Evolutionary conservation across 2,329 filamentous ascomycete genomes (phyloP).

Genomic region (Xenoacremonium recifei): DNA sequence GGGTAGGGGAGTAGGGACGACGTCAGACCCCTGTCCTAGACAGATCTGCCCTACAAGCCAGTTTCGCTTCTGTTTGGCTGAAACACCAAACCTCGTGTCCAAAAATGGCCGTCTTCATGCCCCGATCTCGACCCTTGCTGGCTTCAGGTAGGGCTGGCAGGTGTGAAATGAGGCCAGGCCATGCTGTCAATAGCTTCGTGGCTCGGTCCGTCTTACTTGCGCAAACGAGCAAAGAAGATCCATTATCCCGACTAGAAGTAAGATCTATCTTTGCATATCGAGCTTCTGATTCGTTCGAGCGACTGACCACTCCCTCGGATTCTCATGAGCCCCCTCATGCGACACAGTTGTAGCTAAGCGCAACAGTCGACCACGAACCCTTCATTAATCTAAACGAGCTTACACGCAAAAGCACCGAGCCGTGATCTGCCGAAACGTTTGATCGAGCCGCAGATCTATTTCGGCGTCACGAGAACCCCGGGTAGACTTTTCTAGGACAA

Average conservation of each 20-base stretch:
- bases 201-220: conserved; percentile 6
- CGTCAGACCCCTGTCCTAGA: conserved; percentile 11
- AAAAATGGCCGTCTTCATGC: conserved; percentile 26
- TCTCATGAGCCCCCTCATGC: background rate
- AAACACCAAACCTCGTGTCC: conserved; percentile 31
- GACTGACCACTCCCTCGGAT: background rate
- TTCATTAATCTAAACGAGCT: background rate
- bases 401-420: too few species aligned
- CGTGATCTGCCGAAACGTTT: too few species aligned
- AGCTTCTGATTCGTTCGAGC: background rate
- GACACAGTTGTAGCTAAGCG: background rate
- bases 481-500: too few species aligned
- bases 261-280: background rate
- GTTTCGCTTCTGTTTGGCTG: conserved; percentile 21
- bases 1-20: background rate
- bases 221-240: conserved; percentile 5
- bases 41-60: conserved; percentile 23
- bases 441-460: too few species aligned
- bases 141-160: conserved; percentile 11
- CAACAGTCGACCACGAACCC: background rate
- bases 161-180: conserved; percentile 9
- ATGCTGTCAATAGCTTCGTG: background rate
- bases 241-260: background rate
- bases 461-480: too few species aligned
- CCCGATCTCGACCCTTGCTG: conserved; percentile 6